These are phyloP conservation scores for Waitea zeae DNA, from an alignment of 1,284 basidiomycete species.

Conservation along the genomic window DNA sequence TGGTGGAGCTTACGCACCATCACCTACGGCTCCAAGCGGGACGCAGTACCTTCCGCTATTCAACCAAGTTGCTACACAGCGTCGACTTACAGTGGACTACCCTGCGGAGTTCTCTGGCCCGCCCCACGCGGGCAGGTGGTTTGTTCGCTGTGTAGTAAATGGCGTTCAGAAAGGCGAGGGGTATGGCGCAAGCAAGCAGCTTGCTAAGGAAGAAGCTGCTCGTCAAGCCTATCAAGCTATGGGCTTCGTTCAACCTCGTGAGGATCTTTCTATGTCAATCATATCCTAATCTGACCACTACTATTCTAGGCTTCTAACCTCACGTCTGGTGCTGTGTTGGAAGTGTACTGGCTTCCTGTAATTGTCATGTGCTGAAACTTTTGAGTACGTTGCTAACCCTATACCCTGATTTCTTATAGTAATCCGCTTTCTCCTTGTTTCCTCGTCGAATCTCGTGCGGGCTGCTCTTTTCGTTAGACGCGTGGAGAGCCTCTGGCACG, in stretches of 20 bases:
- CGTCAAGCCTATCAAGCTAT: conserved; percentile 47
- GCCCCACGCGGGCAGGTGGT: conserved; percentile 2
- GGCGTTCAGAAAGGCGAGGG: conserved; percentile 49
- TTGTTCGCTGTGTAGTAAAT: conserved; percentile 28
- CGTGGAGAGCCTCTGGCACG: too few species aligned
- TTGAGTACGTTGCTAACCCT: background rate
- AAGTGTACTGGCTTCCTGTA: background rate
- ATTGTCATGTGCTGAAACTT: background rate
- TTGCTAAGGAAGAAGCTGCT: conserved; percentile 60
- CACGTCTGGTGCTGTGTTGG: background rate
- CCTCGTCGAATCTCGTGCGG: too few species aligned
- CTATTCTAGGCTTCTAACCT: background rate
- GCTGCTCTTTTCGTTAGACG: too few species aligned
- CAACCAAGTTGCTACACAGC: conserved; percentile 2
- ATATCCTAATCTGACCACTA: background rate
- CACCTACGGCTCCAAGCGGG: background rate
- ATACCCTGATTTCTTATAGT: background rate
- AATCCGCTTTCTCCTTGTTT: background rate
- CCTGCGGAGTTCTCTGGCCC: conserved; percentile 3
- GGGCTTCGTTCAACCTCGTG: conserved; percentile 39
- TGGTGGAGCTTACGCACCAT: conserved; percentile 11
- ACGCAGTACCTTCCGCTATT: conserved; percentile 4
- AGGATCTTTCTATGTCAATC: background rate
- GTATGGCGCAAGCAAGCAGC: conserved; percentile 42
- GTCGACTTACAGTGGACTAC: conserved; percentile 1